phyloP scores from a whole-genome alignment of 805 yeast species.

The Metschnikowia rubicola region DNA sequence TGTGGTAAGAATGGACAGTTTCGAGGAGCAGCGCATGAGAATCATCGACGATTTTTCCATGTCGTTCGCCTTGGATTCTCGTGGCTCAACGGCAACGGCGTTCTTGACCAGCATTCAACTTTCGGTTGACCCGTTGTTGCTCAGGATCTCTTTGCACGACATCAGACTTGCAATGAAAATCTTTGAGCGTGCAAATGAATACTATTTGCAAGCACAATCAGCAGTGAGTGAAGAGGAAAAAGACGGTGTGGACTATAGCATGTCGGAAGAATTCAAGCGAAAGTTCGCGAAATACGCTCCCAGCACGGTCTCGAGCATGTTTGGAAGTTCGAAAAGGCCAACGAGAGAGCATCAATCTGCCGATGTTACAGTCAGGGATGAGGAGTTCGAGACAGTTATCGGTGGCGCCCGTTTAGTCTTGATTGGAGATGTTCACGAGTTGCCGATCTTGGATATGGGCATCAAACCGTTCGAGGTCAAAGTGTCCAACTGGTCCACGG shows the following conservation, averaged over 20 bases:
- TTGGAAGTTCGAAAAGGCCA: conserved; percentile 30
- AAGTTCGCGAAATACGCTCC: conserved; percentile 66
- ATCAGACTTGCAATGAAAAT: conserved; percentile 75
- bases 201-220: conserved; percentile 33
- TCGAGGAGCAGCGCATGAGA: conserved; percentile 60
- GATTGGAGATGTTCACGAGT: conserved; percentile 87
- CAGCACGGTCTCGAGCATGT: conserved; percentile 50
- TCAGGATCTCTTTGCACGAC: conserved; percentile 84
- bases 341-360: not conserved
- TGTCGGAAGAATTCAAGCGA: conserved; percentile 62
- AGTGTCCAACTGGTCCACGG: conserved; percentile 85
- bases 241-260: conserved; percentile 30
- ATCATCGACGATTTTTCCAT: conserved; percentile 87
- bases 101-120: conserved; percentile 62
- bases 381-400: conserved; percentile 58
- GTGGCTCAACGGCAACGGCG: conserved; percentile 58
- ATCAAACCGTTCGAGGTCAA: conserved; percentile 63
- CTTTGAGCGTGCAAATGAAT: conserved; percentile 64
- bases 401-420: conserved; percentile 79
- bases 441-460: conserved; percentile 79
- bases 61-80: conserved; percentile 66
- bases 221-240: conserved; percentile 12
- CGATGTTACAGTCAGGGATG: conserved; percentile 57
- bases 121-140: conserved; percentile 72
- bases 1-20: conserved; percentile 67